Conservation (phyloP, 352 stramenopile genomes). For the Phytophthora foliorum region DNA sequence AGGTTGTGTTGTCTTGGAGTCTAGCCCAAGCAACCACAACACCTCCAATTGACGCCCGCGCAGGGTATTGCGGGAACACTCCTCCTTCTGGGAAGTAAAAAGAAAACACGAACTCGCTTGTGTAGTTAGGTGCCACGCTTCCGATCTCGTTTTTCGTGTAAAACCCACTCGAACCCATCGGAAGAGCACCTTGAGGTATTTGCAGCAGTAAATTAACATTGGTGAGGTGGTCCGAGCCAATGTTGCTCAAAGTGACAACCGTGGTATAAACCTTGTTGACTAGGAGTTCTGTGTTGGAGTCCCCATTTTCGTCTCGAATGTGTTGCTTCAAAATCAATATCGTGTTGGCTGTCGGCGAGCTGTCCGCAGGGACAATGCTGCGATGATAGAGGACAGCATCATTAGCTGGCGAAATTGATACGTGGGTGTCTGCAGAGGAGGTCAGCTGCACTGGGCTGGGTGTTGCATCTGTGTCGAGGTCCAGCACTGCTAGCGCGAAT, state of each 20-base stretch:
- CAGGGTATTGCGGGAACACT: conserved; percentile 61
- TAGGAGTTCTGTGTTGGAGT: conserved; percentile 49
- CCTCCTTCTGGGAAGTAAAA: conserved; percentile 73
- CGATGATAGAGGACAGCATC: conserved; percentile 65
- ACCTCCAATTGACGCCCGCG: conserved; percentile 48
- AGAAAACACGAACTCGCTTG: conserved; percentile 45
- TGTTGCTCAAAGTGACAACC: conserved; percentile 70
- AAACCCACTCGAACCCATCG: conserved; percentile 47
- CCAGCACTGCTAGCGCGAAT: conserved; percentile 65
- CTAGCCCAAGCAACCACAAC: conserved; percentile 53
- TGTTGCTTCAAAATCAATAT: conserved; percentile 63
- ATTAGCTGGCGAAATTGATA: conserved; percentile 26
- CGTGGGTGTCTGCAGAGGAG: conserved; percentile 13
- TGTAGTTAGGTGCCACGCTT: conserved; percentile 50
- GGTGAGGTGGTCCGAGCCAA: conserved; percentile 38
- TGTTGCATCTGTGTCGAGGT: conserved; percentile 39
- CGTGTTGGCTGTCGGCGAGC: conserved; percentile 39
- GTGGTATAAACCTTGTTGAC: conserved; percentile 59
- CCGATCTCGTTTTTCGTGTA: conserved; percentile 61
- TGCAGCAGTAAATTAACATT: conserved; percentile 68
- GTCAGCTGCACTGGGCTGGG: conserved; percentile 28
- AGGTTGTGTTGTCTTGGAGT: conserved; percentile 15
- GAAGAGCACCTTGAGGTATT: conserved; percentile 68
- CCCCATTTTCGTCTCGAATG: conserved; percentile 41
- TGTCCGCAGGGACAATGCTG: conserved; percentile 42